Evolutionary conservation across 108 stramenopile genomes (phyloP).

Genomic region (Skeletonema marinoi): DNA sequence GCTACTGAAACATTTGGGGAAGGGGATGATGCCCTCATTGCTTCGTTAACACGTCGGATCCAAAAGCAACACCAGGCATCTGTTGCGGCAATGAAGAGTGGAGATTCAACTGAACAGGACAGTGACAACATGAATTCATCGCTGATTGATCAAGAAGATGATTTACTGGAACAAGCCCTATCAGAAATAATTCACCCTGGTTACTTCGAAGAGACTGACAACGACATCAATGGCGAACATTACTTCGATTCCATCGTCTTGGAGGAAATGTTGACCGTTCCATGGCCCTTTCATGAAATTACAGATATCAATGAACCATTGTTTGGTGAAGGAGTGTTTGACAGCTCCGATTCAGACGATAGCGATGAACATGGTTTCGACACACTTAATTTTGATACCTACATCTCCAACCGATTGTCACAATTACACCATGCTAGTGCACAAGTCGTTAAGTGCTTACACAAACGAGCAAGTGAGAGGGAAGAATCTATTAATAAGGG

Average conservation of each 20-base stretch:
- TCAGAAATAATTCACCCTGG: slow-evolving; percentile 30
- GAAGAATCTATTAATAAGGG: slow-evolving; percentile 21
- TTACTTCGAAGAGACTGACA: slow-evolving; percentile 32
- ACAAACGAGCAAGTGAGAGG: slow-evolving; percentile 29
- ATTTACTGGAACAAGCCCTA: slow-evolving; percentile 21
- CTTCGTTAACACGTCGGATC: slow-evolving; percentile 37
- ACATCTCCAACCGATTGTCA: slow-evolving; percentile 40
- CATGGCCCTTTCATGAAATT: slow-evolving; percentile 44
- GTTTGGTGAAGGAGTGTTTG: slow-evolving; percentile 6
- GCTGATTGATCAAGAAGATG: slow-evolving; percentile 12
- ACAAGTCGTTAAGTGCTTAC: slow-evolving; percentile 27
- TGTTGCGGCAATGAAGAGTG: background rate
- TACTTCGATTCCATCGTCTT: slow-evolving; percentile 43
- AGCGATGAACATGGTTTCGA: slow-evolving; percentile 13
- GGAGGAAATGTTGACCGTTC: slow-evolving; percentile 45
- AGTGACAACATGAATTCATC: background rate
- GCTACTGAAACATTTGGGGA: slow-evolving; percentile 8
- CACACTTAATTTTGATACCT: slow-evolving; percentile 43
- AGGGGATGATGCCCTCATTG: slow-evolving; percentile 5
- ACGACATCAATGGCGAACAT: slow-evolving; percentile 3
- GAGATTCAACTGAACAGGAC: background rate
- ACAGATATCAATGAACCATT: slow-evolving; percentile 38
- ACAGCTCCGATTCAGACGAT: slow-evolving; percentile 12
- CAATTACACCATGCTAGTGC: slow-evolving; percentile 35
- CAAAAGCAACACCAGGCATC: slow-evolving; percentile 23